Base-by-base conservation (phyloP, 805 yeast genomes). In the Torulaspora delbrueckii region DNA sequence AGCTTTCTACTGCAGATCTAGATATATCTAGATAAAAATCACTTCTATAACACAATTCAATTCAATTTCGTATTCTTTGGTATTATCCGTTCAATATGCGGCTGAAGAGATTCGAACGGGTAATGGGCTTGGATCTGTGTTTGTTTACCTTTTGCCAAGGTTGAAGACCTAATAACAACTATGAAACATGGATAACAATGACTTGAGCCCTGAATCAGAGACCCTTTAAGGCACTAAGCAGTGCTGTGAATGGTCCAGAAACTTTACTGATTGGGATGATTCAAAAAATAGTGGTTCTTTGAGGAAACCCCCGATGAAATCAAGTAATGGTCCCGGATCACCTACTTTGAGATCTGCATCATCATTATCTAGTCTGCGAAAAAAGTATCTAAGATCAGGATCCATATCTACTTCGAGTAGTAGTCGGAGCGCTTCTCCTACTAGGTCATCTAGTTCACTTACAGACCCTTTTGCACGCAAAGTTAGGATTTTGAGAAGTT, bases 301-400 rank as follows among this genome's bases (percentile, higher is more conserved):
- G 33, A 54, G 60, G 40, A 53, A 58, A 42, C 51, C 55, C 12
- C 45, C 56, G 8, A 31, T 46, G 19, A 49, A 49, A 41, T 39
- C 52, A 4, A 34, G 27, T 25, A 40, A 43, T 3, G 36, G 35
- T 16, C 35, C 44, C 28, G 31, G 16, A 26, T 54, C 61, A 23
- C 60, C 62, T 9, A 50, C 57, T 1, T 25, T 55, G 38, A 43
- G 55, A 30, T 48, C 56, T 22, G 46, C 55, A 2, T 52, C 50
- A 8, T 54, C 59, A 2, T 49, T 48, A 19, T 49, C 58, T 18
- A 49, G 47, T 32, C 34, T 52, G 33, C 41, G 51, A 38, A 55
- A 32, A 27, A 41, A 38, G 9, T 38, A 37, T 23, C 31, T 46
- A 24, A 37, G 50, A 31, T 46, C 50, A 18, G 46, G 42, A 24